phyloP scores from a whole-genome alignment of 305 asterid species.

The Fraxinus sp. region DNA sequence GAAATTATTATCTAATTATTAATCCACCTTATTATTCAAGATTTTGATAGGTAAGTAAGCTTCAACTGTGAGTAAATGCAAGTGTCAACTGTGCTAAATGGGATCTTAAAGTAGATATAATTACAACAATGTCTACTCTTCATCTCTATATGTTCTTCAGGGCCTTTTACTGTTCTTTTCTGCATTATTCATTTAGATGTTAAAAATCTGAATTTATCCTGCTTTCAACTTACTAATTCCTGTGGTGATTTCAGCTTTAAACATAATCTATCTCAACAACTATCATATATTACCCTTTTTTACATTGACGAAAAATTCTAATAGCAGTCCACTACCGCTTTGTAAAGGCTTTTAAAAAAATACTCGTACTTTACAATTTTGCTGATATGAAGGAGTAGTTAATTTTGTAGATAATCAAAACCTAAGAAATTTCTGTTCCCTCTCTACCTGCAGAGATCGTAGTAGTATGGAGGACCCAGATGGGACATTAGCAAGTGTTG shows the following conservation, averaged over 20 bases:
- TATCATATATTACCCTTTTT: not conserved
- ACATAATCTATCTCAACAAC: not conserved
- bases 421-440: constrained; percentile 3
- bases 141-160: constrained; percentile 11
- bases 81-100: not conserved
- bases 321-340: not conserved
- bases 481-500: constrained; percentile 97
- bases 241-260: constrained; percentile 15
- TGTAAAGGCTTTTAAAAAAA: constrained; percentile 7
- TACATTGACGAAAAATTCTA: not conserved
- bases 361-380: not conserved
- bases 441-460: constrained; percentile 67
- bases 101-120: constrained; percentile 13
- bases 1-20: not conserved
- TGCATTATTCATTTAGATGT: constrained; percentile 10
- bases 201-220: not conserved
- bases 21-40: constrained; percentile 2
- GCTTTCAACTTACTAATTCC: not conserved
- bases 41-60: constrained; percentile 7
- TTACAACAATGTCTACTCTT: not conserved
- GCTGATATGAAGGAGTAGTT: constrained; percentile 16
- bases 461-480: constrained; percentile 99
- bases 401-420: constrained; percentile 18
- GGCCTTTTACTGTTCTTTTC: constrained; percentile 8
- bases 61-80: not conserved